A percentile compares a stretch with the other conserved stretches of the same genome.
phyloP scores from a whole-genome alignment of 305 asterid genomes.

The Andrographis paniculata region DNA sequence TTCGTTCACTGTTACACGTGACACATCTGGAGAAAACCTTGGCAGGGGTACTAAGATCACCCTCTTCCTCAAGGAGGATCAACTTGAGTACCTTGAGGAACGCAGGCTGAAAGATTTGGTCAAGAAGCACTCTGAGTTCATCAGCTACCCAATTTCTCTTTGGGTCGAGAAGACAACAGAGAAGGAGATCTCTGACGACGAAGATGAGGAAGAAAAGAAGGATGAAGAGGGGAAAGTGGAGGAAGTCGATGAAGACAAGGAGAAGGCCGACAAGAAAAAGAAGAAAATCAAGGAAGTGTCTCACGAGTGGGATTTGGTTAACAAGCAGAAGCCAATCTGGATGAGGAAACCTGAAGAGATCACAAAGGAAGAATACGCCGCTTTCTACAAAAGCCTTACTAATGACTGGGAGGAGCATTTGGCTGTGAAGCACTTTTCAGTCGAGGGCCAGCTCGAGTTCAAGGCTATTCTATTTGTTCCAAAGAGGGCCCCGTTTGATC shows the following conservation, averaged over 20 bases:
- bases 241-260: slow-evolving; percentile 10
- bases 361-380: slow-evolving; percentile 3
- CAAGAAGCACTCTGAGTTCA: slow-evolving; percentile 10
- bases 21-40: slow-evolving; percentile 5
- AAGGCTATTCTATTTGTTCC: slow-evolving; percentile 6
- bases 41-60: slow-evolving; percentile 9
- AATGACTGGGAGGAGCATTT: slow-evolving; percentile 10
- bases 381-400: slow-evolving; percentile 5
- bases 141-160: slow-evolving; percentile 5
- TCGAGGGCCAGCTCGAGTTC: slow-evolving; percentile 6
- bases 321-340: slow-evolving; percentile 12
- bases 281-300: slow-evolving; percentile 11
- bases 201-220: slow-evolving; percentile 8
- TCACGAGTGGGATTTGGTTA: slow-evolving; percentile 9
- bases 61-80: slow-evolving; percentile 4
- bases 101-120: slow-evolving; percentile 8
- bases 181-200: slow-evolving; percentile 11
- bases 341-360: slow-evolving; percentile 9
- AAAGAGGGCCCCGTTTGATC: slow-evolving; percentile 6
- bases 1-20: slow-evolving; percentile 3
- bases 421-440: slow-evolving; percentile 8
- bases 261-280: slow-evolving; percentile 10
- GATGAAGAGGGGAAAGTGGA: slow-evolving; percentile 8
- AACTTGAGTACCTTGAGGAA: slow-evolving; percentile 10
- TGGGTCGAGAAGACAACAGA: slow-evolving; percentile 11